Evolutionary conservation across 2,329 filamentous ascomycete genomes (phyloP).

Genomic region (Xylariomycetidae sp.): DNA sequence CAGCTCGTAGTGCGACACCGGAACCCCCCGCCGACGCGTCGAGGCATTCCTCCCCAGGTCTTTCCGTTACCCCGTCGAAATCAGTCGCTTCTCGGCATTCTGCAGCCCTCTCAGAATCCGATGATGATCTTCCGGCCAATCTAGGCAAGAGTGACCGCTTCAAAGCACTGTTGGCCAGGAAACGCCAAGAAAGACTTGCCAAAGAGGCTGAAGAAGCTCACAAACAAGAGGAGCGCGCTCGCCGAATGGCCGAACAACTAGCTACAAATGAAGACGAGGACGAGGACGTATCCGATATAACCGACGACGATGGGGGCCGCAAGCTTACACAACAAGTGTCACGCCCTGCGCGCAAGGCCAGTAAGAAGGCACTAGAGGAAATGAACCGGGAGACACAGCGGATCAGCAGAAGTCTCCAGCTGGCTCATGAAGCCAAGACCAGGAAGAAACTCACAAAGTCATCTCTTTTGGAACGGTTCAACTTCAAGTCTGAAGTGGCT

Average conservation of each 20-base stretch:
- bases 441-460: constrained; percentile 86
- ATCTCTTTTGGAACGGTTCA: constrained; percentile 79
- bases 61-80: constrained; percentile 51
- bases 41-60: constrained; percentile 40
- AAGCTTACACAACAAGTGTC: constrained; percentile 63
- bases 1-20: constrained; percentile 18
- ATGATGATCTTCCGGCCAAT: constrained; percentile 42
- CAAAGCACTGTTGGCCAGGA: constrained; percentile 66
- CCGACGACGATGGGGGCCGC: constrained; percentile 58
- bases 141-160: constrained; percentile 55
- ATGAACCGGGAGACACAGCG: constrained; percentile 95
- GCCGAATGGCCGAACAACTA: constrained; percentile 34
- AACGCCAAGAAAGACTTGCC: constrained; percentile 65
- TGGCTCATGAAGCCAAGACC: constrained; percentile 83
- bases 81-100: constrained; percentile 16
- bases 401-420: constrained; percentile 82
- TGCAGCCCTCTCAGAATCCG: constrained; percentile 31
- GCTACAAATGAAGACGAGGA: constrained; percentile 40
- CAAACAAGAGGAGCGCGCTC: constrained; percentile 41
- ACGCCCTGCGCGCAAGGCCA: constrained; percentile 75
- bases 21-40: constrained; percentile 24
- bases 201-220: constrained; percentile 57
- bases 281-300: constrained; percentile 52
- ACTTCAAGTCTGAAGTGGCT: constrained; percentile 53
- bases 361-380: constrained; percentile 91